Conservation (phyloP, 2,329 filamentous ascomycete species). For the Xylariomycetidae sp. region DNA sequence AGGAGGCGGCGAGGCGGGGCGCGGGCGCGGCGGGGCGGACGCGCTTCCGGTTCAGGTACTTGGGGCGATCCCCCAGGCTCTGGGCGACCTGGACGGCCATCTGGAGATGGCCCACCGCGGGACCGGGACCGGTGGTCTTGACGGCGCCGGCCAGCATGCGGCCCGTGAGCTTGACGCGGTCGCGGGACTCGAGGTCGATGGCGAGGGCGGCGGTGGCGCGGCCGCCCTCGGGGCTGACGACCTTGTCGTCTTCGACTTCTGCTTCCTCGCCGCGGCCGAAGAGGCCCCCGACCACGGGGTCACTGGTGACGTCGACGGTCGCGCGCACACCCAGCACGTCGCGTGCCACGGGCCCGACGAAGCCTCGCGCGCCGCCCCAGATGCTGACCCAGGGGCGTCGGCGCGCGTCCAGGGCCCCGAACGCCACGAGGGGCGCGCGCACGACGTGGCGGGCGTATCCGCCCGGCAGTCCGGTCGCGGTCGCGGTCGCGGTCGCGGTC, state of each 20-base stretch:
- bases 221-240: constrained; percentile 31
- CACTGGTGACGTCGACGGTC: constrained; percentile 52
- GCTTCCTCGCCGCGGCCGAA: constrained; percentile 37
- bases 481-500: constrained; percentile 42
- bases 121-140: constrained; percentile 22
- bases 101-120: constrained; percentile 32
- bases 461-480: constrained; percentile 53
- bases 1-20: constrained; percentile 35
- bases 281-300: constrained; percentile 64
- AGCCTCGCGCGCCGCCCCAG: constrained; percentile 68
- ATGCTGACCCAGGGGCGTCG: constrained; percentile 70
- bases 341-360: constrained; percentile 56
- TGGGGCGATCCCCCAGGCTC: constrained; percentile 77
- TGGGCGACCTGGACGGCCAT: constrained; percentile 65
- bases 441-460: constrained; percentile 56
- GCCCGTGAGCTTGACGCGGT: constrained; percentile 69
- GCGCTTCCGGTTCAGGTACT: constrained; percentile 73
- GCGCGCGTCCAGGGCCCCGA: constrained; percentile 63
- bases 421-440: constrained; percentile 60
- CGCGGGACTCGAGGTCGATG: constrained; percentile 60
- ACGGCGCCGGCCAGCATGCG: constrained; percentile 60
- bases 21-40: constrained; percentile 50
- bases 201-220: constrained; percentile 44
- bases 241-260: constrained; percentile 17
- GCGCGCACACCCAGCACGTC: constrained; percentile 59